Conservation (phyloP, 371 early-diverging fungal species). For the Quaeritorhiza haematococci region DNA sequence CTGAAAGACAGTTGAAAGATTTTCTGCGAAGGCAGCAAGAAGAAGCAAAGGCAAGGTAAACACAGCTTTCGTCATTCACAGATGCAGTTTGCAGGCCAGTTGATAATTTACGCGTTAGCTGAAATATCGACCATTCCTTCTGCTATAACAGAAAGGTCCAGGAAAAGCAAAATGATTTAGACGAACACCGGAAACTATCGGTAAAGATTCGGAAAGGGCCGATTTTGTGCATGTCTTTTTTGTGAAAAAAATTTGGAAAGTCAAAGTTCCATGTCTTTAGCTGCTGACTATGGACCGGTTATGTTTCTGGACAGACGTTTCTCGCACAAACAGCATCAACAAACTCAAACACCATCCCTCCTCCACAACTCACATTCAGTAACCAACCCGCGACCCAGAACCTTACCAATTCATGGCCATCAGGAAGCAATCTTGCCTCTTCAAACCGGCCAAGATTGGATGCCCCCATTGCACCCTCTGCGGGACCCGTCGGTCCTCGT, state of each 20-base stretch:
- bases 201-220: no score
- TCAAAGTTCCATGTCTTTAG: neutral
- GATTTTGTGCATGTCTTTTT: neutral
- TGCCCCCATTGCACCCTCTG: no score
- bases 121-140: no score
- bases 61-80: neutral
- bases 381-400: no score
- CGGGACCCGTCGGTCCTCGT: no score
- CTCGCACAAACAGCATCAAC: neutral
- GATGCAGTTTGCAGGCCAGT: neutral
- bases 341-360: neutral
- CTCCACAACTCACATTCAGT: no score
- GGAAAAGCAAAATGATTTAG: constrained; percentile 21
- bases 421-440: no score
- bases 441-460: no score
- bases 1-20: constrained; percentile 29
- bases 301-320: neutral
- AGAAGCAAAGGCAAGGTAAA: constrained; percentile 31
- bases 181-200: constrained; percentile 14
- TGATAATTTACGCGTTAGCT: neutral
- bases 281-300: neutral
- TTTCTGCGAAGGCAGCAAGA: constrained; percentile 31
- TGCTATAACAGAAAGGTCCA: constrained; percentile 18
- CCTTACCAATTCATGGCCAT: no score
- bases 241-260: no score